A percentile compares a stretch with the other conserved stretches of the same genome.
Evolutionary conservation across 2,329 filamentous ascomycete genomes (phyloP).

Genomic region (Alternaria metachromatica): DNA sequence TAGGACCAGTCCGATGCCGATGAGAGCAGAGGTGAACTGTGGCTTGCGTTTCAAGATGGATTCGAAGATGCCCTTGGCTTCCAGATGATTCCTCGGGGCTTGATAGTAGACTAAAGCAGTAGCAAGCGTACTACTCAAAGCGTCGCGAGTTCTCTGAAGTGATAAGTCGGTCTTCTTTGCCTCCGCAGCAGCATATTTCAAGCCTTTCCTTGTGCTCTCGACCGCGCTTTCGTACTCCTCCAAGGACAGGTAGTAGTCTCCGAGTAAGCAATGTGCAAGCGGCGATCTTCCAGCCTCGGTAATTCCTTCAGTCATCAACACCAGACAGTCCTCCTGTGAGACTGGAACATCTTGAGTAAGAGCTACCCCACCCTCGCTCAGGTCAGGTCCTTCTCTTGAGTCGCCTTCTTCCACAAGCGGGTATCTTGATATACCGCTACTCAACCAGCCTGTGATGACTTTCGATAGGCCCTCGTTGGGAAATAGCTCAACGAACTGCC

Average conservation of each 20-base stretch:
- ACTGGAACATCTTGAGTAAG: slow-evolving; percentile 61
- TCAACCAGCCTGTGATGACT: slow-evolving; percentile 81
- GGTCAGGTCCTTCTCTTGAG: slow-evolving; percentile 49
- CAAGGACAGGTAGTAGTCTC: slow-evolving; percentile 80
- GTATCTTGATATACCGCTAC: slow-evolving; percentile 84
- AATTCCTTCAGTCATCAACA: slow-evolving; percentile 73
- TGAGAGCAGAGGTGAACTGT: slow-evolving; percentile 78
- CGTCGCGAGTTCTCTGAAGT: slow-evolving; percentile 68
- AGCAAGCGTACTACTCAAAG: slow-evolving; percentile 77
- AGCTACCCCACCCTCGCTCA: slow-evolving; percentile 52
- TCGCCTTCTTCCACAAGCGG: slow-evolving; percentile 56
- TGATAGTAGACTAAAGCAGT: slow-evolving; percentile 93
- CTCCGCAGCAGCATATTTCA: slow-evolving; percentile 66
- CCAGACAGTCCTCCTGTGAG: slow-evolving; percentile 77
- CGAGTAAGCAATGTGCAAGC: slow-evolving; percentile 82
- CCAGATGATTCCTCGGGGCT: slow-evolving; percentile 84
- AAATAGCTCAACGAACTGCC: slow-evolving; percentile 83
- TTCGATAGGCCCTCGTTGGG: slow-evolving; percentile 82
- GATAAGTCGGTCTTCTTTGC: slow-evolving; percentile 70
- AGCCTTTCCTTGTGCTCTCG: slow-evolving; percentile 78
- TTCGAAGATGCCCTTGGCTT: slow-evolving; percentile 87
- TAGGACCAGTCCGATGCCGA: slow-evolving; percentile 88
- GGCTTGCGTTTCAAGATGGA: slow-evolving; percentile 77
- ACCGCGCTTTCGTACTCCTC: slow-evolving; percentile 86
- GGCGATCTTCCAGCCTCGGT: slow-evolving; percentile 66